Conservation (phyloP, 208 protist species). For the Acanthamoeba triangularis region DNA sequence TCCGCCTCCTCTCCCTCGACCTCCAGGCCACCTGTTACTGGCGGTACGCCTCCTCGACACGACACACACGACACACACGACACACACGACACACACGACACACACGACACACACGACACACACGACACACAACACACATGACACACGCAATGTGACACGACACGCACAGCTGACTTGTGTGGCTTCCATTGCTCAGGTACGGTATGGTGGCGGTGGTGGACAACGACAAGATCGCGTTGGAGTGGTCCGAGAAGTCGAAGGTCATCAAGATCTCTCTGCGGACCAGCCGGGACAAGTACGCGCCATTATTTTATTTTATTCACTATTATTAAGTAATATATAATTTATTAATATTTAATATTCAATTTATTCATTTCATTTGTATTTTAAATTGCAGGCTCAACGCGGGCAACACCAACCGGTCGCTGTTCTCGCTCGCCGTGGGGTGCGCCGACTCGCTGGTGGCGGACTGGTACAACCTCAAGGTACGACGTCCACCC, state of each 20-base stretch:
- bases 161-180: neutral
- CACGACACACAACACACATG: neutral
- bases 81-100: neutral
- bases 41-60: neutral
- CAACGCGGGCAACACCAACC: neutral
- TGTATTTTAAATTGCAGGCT: neutral
- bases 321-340: too few relatives aligned
- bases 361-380: too few relatives aligned
- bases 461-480: conserved; percentile 42
- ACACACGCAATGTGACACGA: neutral
- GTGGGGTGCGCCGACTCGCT: conserved; percentile 28
- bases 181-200: neutral
- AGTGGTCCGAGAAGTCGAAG: conserved; percentile 21
- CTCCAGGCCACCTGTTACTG: conserved; percentile 81
- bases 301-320: neutral
- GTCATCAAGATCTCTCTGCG: conserved; percentile 71
- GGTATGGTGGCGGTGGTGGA: conserved; percentile 78
- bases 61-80: neutral
- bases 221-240: conserved; percentile 51
- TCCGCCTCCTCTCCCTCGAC: conserved; percentile 77
- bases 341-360: neutral
- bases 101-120: neutral
- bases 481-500: neutral
- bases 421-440: conserved; percentile 8
- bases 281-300: conserved; percentile 28